Base-by-base conservation (phyloP, 1,139 yeast species). In the Taphrina pruni region DNA sequence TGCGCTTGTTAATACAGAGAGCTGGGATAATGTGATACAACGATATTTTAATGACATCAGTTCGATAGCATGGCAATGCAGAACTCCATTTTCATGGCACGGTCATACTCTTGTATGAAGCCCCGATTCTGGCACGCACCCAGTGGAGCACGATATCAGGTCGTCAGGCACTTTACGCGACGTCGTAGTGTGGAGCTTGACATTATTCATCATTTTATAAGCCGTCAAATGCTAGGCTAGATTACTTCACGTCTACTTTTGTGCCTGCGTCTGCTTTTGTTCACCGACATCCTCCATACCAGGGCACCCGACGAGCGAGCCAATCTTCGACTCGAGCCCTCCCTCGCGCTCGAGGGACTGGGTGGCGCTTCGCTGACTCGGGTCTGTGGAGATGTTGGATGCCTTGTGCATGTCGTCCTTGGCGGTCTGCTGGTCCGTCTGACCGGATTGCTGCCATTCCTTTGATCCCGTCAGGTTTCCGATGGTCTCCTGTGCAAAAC, bases 201-300 rank as follows among this genome's bases (percentile, higher is more conserved):
- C 32, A 26, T 26, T 26, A 26, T 26, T 2, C 2, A 26, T 26
- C 32, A 26, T 26, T 26, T 26, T 26, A 26, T 26, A 26, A 4
- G 2, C 32, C 32, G 4, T 2, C 32, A 26, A 26, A 26, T 26
- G 32, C 32, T 26, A 26, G 4, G 32, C 32, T 26, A 26, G 4
- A 26, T 26, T 26, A 26, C 32, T 26, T 26, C 32, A 26, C 32
- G 32, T 14, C 48, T 64, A 64, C 61, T 64, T 45, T 12, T 57
- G 55, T 12, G 67, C 67, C 55, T 64, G 67, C 6, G 60, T 32
- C 52, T 65, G 39, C 58, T 65, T 65, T 45, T 38, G 50, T 36
- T 65, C 69, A 9, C 69, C 69, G 6, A 39, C 45, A 45, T 65
- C 55, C 43, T 57, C 69, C 69, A 65, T 65, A 8, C 69, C 69